Base-by-base conservation (phyloP, 306 rosid species). In the Gastrolobium villosum region DNA sequence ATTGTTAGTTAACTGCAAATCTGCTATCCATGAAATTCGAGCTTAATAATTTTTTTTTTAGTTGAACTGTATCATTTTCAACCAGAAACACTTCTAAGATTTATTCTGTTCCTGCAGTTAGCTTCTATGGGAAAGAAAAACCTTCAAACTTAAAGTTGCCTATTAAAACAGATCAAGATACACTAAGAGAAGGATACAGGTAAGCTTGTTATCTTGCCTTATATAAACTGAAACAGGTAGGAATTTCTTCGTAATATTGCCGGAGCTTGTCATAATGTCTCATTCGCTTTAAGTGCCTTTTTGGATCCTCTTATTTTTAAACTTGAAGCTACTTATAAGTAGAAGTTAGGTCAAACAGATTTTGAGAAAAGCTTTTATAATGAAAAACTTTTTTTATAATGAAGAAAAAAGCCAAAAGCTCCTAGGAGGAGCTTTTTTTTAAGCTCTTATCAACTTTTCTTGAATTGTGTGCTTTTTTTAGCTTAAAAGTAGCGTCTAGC, bases 141-240 rank as follows among this genome's bases (percentile, higher is more conserved):
- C 59, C 93, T 53, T 53, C 90, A 37, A 85, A 70, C 65, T 32
- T 85, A 20, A 86, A 80, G 76, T 61, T 93, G 80, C 96, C 99
- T 44, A 73, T 93, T 69, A 95, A 93, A 88, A 93, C 98, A 26
- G 99, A 95, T 87, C 86, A 88, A 74, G 99, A 95, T 82, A 91
- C 99, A 3, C 81, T 93, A 53, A 87, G 96, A 79, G 99, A 95
- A 77, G 97, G 98, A 74, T 90, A 93, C 76, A 85, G 97, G 99
- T 92, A 77, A 3, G 80, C 72, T 63, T 39, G 3, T 30, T 75
- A 43, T 76, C 46, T 65, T 67, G 40, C 20, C 10, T 10, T 60
- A 26, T 62, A 10, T 66, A 34, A 34, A 52, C 72, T 78, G 54
- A 63, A 40, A 3, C 43, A 36, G 11, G 41, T 41, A 31, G 45